A percentile compares a stretch with the other conserved stretches of the same genome.
These are phyloP conservation scores for Mycena rosella DNA, from an alignment of 768 basidiomycete genomes.

Conservation along the genomic window DNA sequence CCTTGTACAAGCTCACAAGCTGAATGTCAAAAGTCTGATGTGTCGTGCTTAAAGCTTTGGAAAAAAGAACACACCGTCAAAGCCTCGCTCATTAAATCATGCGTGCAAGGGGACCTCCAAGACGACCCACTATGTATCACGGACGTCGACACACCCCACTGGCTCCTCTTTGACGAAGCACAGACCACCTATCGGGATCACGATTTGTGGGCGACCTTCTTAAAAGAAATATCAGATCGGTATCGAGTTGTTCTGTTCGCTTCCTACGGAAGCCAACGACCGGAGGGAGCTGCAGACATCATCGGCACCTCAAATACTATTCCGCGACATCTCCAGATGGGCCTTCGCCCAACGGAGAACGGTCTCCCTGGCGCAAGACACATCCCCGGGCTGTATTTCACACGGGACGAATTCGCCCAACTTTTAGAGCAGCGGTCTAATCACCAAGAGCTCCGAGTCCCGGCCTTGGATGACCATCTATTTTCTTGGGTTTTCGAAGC, in stretches of 20 bases:
- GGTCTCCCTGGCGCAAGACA: neutral
- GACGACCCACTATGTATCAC: neutral
- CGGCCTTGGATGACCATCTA: neutral
- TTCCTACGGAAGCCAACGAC: neutral
- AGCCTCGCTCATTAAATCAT: neutral
- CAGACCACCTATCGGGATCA: neutral
- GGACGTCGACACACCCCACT: neutral
- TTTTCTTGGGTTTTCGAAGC: neutral
- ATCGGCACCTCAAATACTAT: neutral
- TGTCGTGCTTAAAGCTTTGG: neutral
- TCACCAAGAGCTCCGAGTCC: neutral
- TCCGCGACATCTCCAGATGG: neutral
- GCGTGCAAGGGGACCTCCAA: neutral
- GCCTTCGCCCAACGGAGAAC: neutral
- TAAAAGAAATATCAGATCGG: neutral
- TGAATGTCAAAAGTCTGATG: too few relatives aligned
- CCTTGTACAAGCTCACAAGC: too few relatives aligned
- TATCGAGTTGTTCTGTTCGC: neutral
- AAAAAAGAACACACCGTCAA: neutral
- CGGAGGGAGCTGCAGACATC: neutral
- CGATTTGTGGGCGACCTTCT: neutral
- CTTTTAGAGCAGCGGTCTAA: neutral
- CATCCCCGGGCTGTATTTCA: neutral
- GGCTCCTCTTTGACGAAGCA: constrained; percentile 1
- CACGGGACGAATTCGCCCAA: neutral